Conservation (phyloP, 257 asterid species). For the Nicotiana tabacum region DNA sequence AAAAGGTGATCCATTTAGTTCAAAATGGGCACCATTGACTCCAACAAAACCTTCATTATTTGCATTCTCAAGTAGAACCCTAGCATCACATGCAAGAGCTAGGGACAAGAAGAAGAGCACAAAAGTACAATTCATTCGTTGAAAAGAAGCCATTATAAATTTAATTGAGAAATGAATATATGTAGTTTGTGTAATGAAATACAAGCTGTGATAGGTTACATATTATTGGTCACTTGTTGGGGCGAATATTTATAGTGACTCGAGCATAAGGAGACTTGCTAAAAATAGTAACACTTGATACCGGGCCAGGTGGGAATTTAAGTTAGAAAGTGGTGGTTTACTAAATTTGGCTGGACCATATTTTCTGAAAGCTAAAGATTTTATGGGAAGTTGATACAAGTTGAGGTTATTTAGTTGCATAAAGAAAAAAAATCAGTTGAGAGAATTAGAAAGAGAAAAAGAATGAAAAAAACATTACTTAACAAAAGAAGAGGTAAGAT, state of each 20-base stretch:
- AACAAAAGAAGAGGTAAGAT: not conserved
- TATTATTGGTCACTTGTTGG: not conserved
- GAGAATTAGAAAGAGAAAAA: not conserved
- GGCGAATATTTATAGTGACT: not conserved
- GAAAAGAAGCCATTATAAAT: not conserved
- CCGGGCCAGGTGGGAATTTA: not conserved
- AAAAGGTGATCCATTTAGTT: constrained; percentile 32
- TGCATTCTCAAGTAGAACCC: constrained; percentile 5
- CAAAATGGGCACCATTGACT: constrained; percentile 36
- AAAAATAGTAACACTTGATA: constrained; percentile 5
- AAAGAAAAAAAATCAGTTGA: not conserved
- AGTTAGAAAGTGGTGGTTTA: constrained; percentile 8
- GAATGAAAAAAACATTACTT: not conserved
- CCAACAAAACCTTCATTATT: constrained; percentile 17
- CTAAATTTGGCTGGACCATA: not conserved
- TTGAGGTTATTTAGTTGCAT: not conserved
- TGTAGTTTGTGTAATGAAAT: too few relatives aligned
- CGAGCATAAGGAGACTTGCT: not conserved
- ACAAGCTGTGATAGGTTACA: not conserved
- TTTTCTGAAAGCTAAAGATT: not conserved
- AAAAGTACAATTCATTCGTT: not conserved
- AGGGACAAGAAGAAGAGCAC: not conserved
- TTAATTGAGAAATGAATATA: not conserved
- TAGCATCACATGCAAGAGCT: constrained; percentile 15
- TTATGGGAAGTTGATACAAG: constrained; percentile 6